Evolutionary conservation across 345 rosid species (phyloP).

Genomic region (Alliaria petiolata): DNA sequence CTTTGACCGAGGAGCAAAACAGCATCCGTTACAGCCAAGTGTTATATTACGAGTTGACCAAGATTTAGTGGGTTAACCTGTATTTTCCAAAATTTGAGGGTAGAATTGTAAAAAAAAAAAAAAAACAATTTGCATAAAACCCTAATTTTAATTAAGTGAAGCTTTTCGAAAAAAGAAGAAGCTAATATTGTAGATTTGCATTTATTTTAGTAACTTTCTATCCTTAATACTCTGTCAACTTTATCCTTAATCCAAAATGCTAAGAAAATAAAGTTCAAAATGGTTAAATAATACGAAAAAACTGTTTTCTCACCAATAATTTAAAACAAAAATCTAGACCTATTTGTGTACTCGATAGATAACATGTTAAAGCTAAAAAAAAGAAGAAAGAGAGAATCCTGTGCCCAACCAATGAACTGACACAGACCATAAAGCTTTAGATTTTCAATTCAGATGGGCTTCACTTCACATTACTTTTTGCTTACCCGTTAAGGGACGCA

Average conservation of each 20-base stretch:
- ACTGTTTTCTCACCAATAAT: no score
- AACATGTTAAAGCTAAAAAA: neutral
- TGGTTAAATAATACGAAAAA: no score
- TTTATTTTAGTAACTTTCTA: neutral
- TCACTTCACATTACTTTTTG: slow-evolving; percentile 16
- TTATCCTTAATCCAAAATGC: neutral
- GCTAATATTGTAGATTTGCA: neutral
- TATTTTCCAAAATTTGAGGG: no score
- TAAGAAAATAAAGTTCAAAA: neutral
- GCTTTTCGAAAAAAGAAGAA: no score
- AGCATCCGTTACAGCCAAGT: no score
- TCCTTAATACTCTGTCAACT: neutral
- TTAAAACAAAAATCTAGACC: no score
- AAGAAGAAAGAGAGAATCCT: neutral
- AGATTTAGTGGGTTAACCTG: no score
- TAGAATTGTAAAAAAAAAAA: no score
- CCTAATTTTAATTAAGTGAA: no score
- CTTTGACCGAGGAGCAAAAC: slow-evolving; percentile 71
- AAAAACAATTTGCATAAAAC: no score
- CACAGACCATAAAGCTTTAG: slow-evolving; percentile 1
- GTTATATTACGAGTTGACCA: no score
- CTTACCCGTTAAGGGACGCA: slow-evolving; percentile 28
- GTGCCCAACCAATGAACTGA: slow-evolving; percentile 16
- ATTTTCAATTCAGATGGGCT: slow-evolving; percentile 7
- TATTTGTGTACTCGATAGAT: neutral